Percentiles rank a stretch among this genome's conserved stretches.
These are phyloP conservation scores for Leccinum incarnatum DNA, from an alignment of 768 basidiomycete species.

Conservation along the genomic window DNA sequence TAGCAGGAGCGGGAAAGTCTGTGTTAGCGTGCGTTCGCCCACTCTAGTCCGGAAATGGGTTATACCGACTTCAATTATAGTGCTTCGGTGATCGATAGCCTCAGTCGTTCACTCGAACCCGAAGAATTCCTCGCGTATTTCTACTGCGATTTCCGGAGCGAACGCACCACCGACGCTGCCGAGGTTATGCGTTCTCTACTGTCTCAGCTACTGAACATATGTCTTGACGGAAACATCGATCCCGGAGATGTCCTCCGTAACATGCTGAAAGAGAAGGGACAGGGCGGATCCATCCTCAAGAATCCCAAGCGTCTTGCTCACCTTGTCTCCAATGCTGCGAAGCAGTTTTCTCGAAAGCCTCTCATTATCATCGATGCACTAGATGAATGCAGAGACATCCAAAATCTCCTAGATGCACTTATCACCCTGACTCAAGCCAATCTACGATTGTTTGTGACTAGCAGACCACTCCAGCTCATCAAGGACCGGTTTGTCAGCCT, in stretches of 20 bases:
- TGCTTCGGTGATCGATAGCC: background rate
- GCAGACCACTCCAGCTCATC: constrained; percentile 10
- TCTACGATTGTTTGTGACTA: constrained; percentile 11
- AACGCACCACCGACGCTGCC: background rate
- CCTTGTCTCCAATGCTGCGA: background rate
- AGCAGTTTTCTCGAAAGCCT: background rate
- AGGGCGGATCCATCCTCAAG: background rate
- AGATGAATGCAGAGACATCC: constrained; percentile 15
- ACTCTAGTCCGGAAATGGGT: background rate
- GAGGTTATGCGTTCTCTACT: background rate
- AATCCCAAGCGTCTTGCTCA: background rate
- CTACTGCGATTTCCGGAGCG: background rate
- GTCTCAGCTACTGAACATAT: background rate
- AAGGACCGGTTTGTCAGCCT: constrained; percentile 2
- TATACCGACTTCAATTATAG: background rate
- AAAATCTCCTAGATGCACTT: constrained; percentile 2
- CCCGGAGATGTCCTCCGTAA: background rate
- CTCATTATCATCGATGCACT: constrained; percentile 13
- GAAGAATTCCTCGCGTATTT: background rate
- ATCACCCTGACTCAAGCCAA: background rate
- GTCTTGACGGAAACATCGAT: background rate
- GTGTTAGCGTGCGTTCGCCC: background rate
- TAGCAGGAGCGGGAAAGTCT: background rate
- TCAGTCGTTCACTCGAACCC: background rate
- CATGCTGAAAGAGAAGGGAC: background rate